Evolutionary conservation across 441 rosid species (phyloP).

Genomic region (Pelargonium cotyledonis): DNA sequence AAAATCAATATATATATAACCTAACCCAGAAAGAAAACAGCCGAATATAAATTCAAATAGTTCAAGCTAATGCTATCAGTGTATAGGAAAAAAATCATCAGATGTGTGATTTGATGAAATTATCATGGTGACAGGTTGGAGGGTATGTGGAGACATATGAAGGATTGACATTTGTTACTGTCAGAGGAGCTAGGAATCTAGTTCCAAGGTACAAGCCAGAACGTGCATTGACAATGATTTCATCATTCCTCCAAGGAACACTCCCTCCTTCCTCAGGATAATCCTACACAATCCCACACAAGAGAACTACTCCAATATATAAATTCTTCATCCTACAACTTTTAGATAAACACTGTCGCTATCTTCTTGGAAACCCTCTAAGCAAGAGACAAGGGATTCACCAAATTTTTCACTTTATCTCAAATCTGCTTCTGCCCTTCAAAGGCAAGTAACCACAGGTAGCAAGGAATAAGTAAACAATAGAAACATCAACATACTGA

Average conservation of each 20-base stretch:
- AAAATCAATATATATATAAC: too few species aligned
- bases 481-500: too few species aligned
- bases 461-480: too few species aligned
- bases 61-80: too few species aligned
- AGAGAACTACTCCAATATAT: background rate
- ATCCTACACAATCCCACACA: background rate
- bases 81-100: too few species aligned
- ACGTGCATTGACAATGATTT: constrained; percentile 22
- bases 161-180: constrained; percentile 18
- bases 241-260: constrained; percentile 18
- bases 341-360: background rate
- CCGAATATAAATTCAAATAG: too few species aligned
- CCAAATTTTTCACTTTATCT: background rate
- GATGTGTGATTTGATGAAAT: background rate
- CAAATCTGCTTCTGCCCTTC: too few species aligned
- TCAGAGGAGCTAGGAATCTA: constrained; percentile 20
- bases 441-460: too few species aligned
- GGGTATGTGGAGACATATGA: constrained; percentile 17
- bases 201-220: constrained; percentile 23
- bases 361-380: background rate
- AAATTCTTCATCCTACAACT: background rate
- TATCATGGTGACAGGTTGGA: constrained; percentile 17
- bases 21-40: too few species aligned
- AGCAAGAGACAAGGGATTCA: background rate
- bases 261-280: constrained; percentile 14